Conservation (phyloP, 495 filamentous ascomycete species). For the Thermothielavioides terrestris region DNA sequence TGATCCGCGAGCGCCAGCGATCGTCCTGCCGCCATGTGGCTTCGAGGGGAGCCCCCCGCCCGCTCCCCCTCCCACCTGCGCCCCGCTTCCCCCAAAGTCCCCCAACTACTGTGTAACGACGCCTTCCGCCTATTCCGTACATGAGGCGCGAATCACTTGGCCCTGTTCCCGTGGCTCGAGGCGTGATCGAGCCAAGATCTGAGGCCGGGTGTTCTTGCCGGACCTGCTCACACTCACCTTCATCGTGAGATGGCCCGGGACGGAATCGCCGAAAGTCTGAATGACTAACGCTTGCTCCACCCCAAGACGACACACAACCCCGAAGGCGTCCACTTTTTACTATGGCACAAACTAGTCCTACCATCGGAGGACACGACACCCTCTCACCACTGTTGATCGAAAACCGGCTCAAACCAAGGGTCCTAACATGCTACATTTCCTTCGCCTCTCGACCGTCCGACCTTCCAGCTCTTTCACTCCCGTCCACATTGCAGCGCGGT, state of each 20-base stretch:
- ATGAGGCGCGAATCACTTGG: slow-evolving; percentile 3
- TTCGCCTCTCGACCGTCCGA: not conserved
- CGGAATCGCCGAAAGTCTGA: not conserved
- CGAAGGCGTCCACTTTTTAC: not conserved
- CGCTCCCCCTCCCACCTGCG: not conserved
- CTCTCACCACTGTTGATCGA: not conserved
- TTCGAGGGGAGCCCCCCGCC: not conserved
- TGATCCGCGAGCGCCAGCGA: slow-evolving; percentile 8
- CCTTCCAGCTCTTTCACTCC: not conserved
- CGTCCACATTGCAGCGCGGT: not conserved
- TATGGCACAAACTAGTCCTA: not conserved
- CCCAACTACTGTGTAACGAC: too few relatives aligned
- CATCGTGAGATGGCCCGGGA: not conserved
- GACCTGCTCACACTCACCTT: not conserved
- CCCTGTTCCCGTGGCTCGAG: slow-evolving; percentile 5
- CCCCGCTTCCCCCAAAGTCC: not conserved
- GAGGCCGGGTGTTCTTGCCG: slow-evolving; percentile 6
- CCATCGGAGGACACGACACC: not conserved
- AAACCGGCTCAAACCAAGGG: not conserved
- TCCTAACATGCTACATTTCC: not conserved
- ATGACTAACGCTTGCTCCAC: not conserved
- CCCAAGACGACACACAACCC: not conserved
- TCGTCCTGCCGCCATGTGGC: slow-evolving; percentile 4
- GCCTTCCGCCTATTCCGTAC: too few relatives aligned
- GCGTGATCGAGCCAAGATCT: slow-evolving; percentile 2